A percentile compares a stretch with the other conserved stretches of the same genome.
Conservation (phyloP, 495 filamentous ascomycete species). For the Penicillium herquei region DNA sequence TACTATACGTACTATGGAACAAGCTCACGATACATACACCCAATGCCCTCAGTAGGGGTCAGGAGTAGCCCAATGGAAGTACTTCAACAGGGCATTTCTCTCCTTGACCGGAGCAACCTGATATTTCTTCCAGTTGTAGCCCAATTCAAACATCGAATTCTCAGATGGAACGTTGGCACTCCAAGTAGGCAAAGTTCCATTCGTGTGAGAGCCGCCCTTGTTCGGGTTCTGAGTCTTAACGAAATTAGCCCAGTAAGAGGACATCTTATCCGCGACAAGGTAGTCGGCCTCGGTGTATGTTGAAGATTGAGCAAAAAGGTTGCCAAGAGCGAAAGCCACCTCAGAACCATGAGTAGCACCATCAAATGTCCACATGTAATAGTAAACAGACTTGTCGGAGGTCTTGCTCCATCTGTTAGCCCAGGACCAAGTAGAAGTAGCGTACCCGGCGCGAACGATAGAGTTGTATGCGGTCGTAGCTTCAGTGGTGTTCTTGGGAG, state of each 20-base stretch:
- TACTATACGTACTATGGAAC: too few relatives aligned
- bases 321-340: background rate
- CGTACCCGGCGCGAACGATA: background rate
- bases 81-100: background rate
- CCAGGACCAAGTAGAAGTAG: background rate
- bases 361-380: background rate
- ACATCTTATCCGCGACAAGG: background rate
- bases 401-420: background rate
- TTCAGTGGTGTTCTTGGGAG: background rate
- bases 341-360: background rate
- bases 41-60: too few relatives aligned
- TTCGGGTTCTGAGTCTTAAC: constrained; percentile 1
- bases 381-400: background rate
- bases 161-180: background rate
- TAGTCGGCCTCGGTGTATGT: background rate
- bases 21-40: too few relatives aligned
- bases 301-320: background rate
- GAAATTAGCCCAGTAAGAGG: background rate
- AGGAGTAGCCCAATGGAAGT: background rate
- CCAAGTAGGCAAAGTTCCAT: background rate
- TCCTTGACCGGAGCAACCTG: background rate
- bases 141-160: background rate
- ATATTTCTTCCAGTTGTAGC: background rate
- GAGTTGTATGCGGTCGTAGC: background rate
- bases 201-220: background rate